Conservation (phyloP, 257 asterid species). For the Thymus quinquecostatus region DNA sequence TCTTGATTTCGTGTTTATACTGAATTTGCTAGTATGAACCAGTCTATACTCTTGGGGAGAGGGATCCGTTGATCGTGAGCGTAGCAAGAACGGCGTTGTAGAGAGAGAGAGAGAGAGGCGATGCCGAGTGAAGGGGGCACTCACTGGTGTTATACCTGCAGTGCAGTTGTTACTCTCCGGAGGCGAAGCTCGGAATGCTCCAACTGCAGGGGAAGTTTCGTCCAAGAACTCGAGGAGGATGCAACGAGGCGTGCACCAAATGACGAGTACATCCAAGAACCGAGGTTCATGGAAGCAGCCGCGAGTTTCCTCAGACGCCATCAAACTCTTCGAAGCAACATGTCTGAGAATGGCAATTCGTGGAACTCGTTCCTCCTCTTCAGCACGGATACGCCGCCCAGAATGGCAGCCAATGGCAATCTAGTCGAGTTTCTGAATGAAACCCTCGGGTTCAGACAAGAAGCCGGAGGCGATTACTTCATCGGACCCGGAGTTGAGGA, state of each 20-base stretch:
- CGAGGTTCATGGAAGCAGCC: constrained; percentile 69
- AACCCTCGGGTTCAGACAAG: constrained; percentile 73
- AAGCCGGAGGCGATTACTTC: constrained; percentile 78
- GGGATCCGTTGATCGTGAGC: not conserved
- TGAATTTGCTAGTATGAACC: not conserved
- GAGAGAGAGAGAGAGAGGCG: constrained; percentile 27
- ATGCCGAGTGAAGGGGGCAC: constrained; percentile 68
- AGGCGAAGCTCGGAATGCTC: constrained; percentile 52
- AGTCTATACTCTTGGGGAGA: constrained; percentile 1
- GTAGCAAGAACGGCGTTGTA: constrained; percentile 23
- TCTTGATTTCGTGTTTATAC: not conserved
- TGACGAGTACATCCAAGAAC: constrained; percentile 53
- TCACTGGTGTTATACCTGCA: constrained; percentile 87
- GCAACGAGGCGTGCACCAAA: constrained; percentile 31
- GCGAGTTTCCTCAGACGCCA: constrained; percentile 73
- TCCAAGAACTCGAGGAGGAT: constrained; percentile 72
- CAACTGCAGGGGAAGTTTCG: constrained; percentile 65
- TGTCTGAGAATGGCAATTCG: constrained; percentile 39
- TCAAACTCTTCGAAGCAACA: constrained; percentile 42
- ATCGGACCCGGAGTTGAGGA: constrained; percentile 92
- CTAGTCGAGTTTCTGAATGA: constrained; percentile 71
- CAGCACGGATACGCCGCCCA: constrained; percentile 74
- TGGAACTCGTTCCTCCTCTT: constrained; percentile 83
- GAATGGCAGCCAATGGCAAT: constrained; percentile 68
- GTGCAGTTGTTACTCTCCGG: constrained; percentile 54